Conservation (phyloP, 306 rosid genomes). For the Castanospermum australe region DNA sequence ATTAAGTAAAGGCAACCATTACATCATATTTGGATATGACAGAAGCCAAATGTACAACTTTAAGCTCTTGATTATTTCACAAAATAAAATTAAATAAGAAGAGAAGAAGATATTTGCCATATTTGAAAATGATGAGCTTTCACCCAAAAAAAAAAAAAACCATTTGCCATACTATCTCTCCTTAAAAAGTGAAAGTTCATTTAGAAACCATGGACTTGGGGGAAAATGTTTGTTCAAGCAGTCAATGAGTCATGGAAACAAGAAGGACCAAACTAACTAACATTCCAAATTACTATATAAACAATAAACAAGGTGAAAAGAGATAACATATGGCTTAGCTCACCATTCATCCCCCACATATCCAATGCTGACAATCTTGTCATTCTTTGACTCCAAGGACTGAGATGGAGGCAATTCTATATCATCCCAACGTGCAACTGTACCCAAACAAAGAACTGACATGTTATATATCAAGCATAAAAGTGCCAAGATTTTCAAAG, state of each 20-base stretch:
- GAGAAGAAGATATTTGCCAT: background rate
- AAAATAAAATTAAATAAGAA: background rate
- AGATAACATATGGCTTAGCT: slow-evolving; percentile 26
- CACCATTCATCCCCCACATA: slow-evolving; percentile 86
- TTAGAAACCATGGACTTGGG: background rate
- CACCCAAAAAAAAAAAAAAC: background rate
- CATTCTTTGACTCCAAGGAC: slow-evolving; percentile 35
- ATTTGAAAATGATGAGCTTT: background rate
- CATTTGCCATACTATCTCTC: background rate
- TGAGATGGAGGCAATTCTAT: slow-evolving; percentile 47
- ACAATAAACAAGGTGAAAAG: background rate
- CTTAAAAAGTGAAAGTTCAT: background rate
- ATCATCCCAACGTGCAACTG: slow-evolving; percentile 91
- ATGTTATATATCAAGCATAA: background rate
- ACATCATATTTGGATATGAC: background rate
- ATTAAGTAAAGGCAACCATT: background rate
- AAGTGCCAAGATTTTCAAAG: background rate
- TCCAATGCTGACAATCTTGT: slow-evolving; percentile 51
- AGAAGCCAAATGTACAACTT: background rate
- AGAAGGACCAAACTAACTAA: background rate
- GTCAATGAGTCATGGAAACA: background rate
- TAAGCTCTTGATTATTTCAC: background rate
- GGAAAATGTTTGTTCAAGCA: background rate
- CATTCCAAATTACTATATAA: background rate
- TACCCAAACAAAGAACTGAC: slow-evolving; percentile 10